Conservation (phyloP, 2,329 filamentous ascomycete genomes). For the Colletotrichum nymphaeae region DNA sequence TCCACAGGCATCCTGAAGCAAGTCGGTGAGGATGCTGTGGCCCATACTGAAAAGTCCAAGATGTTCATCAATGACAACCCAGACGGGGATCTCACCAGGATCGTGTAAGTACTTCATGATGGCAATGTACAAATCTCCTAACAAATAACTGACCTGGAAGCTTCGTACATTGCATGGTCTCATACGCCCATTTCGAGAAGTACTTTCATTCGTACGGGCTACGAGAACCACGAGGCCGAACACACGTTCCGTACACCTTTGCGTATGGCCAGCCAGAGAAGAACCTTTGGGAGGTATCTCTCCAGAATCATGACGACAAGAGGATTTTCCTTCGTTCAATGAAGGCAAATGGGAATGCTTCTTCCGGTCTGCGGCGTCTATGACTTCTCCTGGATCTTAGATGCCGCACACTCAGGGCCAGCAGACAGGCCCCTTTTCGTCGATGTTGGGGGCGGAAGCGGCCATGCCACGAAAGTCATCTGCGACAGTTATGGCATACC, state of each 20-base stretch:
- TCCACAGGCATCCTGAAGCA: constrained; percentile 37
- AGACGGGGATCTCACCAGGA: constrained; percentile 21
- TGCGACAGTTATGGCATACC: not conserved
- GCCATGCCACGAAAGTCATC: constrained; percentile 38
- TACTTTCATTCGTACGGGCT: constrained; percentile 47
- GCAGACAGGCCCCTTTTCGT: constrained; percentile 40
- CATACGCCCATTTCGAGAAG: not conserved
- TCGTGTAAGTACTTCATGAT: constrained; percentile 13
- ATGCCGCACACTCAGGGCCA: constrained; percentile 18
- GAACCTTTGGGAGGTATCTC: constrained; percentile 46
- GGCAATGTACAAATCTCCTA: fast-evolving
- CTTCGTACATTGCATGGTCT: not conserved
- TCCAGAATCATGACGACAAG: constrained; percentile 38
- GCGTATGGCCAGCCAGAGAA: constrained; percentile 42
- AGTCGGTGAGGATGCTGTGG: constrained; percentile 34
- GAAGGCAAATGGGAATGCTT: constrained; percentile 22
- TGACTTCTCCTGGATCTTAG: constrained; percentile 44
- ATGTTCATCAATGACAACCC: constrained; percentile 18
- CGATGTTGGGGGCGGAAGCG: constrained; percentile 48
- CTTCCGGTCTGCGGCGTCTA: constrained; percentile 35
- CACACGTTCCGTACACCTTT: constrained; percentile 44
- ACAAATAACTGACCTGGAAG: not conserved
- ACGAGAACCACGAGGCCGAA: constrained; percentile 42
- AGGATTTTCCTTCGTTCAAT: constrained; percentile 39
- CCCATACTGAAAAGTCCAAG: constrained; percentile 39